Percentiles rank a stretch among this genome's conserved stretches.
These are phyloP conservation scores for Rosa chinensis DNA, from an alignment of 306 rosid genomes.

Conservation along the genomic window DNA sequence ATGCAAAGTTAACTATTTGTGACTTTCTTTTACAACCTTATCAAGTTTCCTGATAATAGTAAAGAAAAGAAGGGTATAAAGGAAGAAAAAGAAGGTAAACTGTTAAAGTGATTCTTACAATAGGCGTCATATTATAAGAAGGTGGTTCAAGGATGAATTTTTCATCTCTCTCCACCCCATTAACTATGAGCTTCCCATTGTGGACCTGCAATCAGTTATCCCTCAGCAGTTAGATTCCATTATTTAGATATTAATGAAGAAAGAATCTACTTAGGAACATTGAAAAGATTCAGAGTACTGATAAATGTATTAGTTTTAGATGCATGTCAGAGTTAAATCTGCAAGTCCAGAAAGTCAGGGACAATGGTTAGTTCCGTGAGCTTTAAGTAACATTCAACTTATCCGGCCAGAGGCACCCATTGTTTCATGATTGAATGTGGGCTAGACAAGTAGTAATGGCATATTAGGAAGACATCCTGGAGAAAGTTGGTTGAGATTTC, in stretches of 20 bases:
- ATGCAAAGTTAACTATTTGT: conserved; percentile 15
- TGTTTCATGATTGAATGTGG: not conserved
- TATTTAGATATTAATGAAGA: not conserved
- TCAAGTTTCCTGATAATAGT: not conserved
- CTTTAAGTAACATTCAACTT: not conserved
- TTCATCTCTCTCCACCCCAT: conserved; percentile 92
- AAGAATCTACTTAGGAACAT: not conserved
- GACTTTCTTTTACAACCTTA: not conserved
- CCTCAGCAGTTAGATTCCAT: conserved; percentile 4
- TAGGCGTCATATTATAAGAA: conserved; percentile 74
- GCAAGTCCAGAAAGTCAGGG: not conserved
- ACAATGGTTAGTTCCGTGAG: not conserved
- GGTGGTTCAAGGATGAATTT: conserved; percentile 79
- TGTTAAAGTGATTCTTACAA: conserved; percentile 47
- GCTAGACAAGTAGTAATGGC: not conserved
- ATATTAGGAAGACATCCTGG: not conserved
- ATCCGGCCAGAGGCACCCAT: not conserved
- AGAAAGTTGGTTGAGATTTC: not conserved
- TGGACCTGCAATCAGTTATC: conserved; percentile 61
- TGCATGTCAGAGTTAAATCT: not conserved
- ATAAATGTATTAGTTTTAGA: not conserved
- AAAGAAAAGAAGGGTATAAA: not conserved
- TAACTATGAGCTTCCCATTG: conserved; percentile 81
- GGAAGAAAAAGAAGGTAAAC: not conserved
- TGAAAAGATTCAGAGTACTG: not conserved